Base-by-base conservation (phyloP, 2,329 filamentous ascomycete genomes). In the Penicillium griseofulvum region DNA sequence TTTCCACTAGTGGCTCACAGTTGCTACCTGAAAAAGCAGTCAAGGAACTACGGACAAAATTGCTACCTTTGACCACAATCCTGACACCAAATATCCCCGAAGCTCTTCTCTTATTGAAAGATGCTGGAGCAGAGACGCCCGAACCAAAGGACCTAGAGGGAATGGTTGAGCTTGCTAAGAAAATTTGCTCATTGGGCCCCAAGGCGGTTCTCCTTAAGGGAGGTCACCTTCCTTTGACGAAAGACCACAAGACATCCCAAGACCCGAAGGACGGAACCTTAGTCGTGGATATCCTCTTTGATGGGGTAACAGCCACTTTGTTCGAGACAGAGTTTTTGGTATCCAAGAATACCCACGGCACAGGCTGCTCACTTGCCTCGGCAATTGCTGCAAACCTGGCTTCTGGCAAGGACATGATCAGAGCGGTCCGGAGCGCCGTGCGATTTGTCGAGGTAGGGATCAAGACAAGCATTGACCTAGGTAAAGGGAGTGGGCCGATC, bases 321-420 rank as follows among this genome's bases (percentile, higher is more conserved):
- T 81, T 96, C 46, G 82, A 91, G 71, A 89, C 85, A 37, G 79
- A 81, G 5, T 97, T 88, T 68, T 80, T 90, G 59, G 75, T 80
- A 10, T 91, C 88, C 9, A 87, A 80, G 56, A 93, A 93, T 68
- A 97, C 93, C 0, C 94, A 99, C 67, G 94, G 94, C 0, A 97
- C 94, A 0, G 94, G 94, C 4, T 99, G 94, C 69, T 95, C 91
- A 10, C 81, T 97, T 56, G 94, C 94, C 38, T 96, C 85, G 39
- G 85, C 85, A 6, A 85, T 88, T 63, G 83, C 85, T 1, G 85
- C 82, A 50, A 86, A 87, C 58, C 71, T 88, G 14, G 81, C 83
- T 4, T 70, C 69, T 3, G 81, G 79, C 0, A 74, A 79, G 58
- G 69, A 72, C 44, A 70, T 84, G 51, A 68, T 71, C 12, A 72